These are phyloP conservation scores for Phallus indusiatus DNA, from an alignment of 768 basidiomycete species.

Conservation along the genomic window DNA sequence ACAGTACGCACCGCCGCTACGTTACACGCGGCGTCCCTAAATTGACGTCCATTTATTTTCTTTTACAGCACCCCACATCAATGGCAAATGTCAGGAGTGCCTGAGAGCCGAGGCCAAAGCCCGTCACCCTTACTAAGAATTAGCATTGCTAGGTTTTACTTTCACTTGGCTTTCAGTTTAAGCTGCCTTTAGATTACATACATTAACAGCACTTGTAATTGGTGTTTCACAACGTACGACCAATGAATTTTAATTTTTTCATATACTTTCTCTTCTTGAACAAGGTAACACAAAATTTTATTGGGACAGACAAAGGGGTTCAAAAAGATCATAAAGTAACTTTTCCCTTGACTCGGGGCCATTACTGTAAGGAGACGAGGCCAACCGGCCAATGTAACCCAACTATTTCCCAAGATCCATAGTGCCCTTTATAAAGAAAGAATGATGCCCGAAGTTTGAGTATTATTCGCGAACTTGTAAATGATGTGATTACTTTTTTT, in stretches of 20 bases:
- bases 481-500: too few species aligned
- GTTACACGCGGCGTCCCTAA: conserved; percentile 7
- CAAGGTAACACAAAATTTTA: neutral
- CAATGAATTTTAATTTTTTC: neutral
- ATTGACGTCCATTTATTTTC: conserved; percentile 32
- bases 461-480: too few species aligned
- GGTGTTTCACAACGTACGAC: neutral
- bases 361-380: too few species aligned
- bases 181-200: neutral
- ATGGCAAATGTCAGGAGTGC: conserved; percentile 27
- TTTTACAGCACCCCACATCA: conserved; percentile 31
- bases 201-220: neutral
- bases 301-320: neutral
- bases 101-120: neutral
- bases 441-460: too few species aligned
- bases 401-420: too few species aligned
- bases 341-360: too few species aligned
- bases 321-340: too few species aligned
- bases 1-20: conserved; percentile 36
- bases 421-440: too few species aligned
- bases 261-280: neutral
- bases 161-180: neutral
- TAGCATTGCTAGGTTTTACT: neutral
- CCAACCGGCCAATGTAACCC: too few species aligned
- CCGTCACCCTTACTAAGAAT: neutral